Percentiles rank a stretch among this genome's conserved stretches.
Conservation (phyloP, 2,329 filamentous ascomycete genomes). For the Bipolaris zeicola region DNA sequence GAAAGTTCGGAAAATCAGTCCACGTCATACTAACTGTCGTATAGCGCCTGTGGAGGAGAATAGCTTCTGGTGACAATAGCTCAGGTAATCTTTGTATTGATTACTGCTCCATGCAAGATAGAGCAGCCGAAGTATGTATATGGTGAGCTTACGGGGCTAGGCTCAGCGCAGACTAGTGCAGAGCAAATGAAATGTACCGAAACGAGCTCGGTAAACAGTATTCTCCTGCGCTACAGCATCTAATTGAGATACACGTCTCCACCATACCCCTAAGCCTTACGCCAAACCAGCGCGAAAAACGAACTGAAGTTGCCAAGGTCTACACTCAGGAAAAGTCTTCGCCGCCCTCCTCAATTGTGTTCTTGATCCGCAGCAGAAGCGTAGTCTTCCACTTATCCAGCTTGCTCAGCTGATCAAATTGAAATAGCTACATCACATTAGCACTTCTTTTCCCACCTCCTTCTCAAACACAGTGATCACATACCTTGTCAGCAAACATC, state of each 20-base stretch:
- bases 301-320: not conserved
- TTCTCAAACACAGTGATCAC: conserved; percentile 46
- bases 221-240: too few relatives aligned
- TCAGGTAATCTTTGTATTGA: too few relatives aligned
- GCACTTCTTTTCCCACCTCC: not conserved
- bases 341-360: conserved; percentile 72
- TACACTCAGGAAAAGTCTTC: conserved; percentile 68
- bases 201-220: too few relatives aligned
- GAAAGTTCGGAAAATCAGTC: not conserved
- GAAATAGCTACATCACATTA: conserved; percentile 62
- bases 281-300: not conserved
- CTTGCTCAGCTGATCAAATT: conserved; percentile 91
- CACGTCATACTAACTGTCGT: not conserved
- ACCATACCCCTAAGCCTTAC: not conserved
- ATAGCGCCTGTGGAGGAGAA: too few relatives aligned
- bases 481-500: conserved; percentile 74
- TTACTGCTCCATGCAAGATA: too few relatives aligned
- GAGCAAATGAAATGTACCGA: too few relatives aligned
- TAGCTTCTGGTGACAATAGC: too few relatives aligned
- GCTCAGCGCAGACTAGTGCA: too few relatives aligned
- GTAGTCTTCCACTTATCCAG: conserved; percentile 97
- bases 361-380: conserved; percentile 81
- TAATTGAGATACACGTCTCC: conserved; percentile 3
- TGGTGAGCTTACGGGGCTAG: too few relatives aligned
- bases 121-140: too few relatives aligned